Conservation (phyloP, 1,284 basidiomycete species). For the Puccinia hordei region DNA sequence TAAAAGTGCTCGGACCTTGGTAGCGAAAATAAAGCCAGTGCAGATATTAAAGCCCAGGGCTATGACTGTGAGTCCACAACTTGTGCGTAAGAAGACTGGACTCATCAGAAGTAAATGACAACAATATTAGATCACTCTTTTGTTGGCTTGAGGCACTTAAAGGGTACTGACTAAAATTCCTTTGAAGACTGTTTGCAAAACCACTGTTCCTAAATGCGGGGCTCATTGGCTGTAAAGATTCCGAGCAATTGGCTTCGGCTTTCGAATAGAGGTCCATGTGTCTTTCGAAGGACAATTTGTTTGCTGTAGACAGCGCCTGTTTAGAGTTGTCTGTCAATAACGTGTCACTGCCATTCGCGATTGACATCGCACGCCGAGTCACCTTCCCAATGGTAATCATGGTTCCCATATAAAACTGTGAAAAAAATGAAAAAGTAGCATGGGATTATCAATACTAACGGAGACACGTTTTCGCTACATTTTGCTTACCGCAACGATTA, state of each 20-base stretch:
- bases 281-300: not conserved
- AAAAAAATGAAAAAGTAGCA: not conserved
- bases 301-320: too few species aligned
- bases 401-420: not conserved
- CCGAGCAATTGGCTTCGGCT: not conserved
- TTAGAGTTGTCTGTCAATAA: not conserved
- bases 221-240: not conserved
- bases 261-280: not conserved
- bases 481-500: not conserved
- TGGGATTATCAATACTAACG: too few species aligned
- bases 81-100: not conserved
- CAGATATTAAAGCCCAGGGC: slow-evolving; percentile 11
- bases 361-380: not conserved
- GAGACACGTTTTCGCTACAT: not conserved
- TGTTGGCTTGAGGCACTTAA: not conserved
- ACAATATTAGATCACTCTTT: not conserved
- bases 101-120: not conserved
- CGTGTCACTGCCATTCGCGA: not conserved
- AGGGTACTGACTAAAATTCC: not conserved
- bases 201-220: not conserved
- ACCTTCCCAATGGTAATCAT: not conserved
- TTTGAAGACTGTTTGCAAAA: not conserved
- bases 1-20: not conserved
- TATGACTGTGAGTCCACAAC: slow-evolving; percentile 11
- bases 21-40: not conserved